These are phyloP conservation scores for Solanum sitiens DNA, from an alignment of 257 asterid species.

Conservation along the genomic window DNA sequence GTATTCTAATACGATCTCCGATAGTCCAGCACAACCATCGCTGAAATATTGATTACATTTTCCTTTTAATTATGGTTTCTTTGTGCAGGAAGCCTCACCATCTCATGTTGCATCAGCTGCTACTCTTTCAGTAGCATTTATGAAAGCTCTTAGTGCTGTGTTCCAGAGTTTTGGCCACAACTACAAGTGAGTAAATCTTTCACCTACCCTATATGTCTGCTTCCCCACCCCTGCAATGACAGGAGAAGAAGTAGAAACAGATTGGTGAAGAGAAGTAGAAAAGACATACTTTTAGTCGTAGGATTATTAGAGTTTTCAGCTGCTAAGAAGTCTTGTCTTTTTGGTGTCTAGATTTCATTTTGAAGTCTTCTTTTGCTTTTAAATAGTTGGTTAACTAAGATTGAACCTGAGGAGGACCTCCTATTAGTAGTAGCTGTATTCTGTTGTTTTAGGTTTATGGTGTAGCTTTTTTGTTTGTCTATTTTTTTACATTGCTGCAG, in stretches of 20 bases:
- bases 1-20: not conserved
- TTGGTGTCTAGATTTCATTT: not conserved
- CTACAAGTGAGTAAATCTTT: slow-evolving; percentile 43
- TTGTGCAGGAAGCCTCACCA: slow-evolving; percentile 66
- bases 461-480: not conserved
- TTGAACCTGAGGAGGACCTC: not conserved
- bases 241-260: not conserved
- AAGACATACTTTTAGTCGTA: not conserved
- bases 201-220: not conserved
- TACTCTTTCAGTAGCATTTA: slow-evolving; percentile 88
- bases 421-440: not conserved
- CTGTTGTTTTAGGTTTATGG: not conserved
- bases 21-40: not conserved
- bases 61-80: not conserved
- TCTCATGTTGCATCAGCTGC: slow-evolving; percentile 97
- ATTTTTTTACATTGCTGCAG: not conserved
- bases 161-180: slow-evolving; percentile 66
- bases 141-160: slow-evolving; percentile 74
- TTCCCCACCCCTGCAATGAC: not conserved
- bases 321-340: not conserved
- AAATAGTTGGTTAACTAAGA: not conserved
- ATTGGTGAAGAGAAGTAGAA: not conserved
- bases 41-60: not conserved
- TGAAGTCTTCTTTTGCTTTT: not conserved
- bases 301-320: not conserved